Percentiles rank a stretch among this genome's conserved stretches.
These are phyloP conservation scores for Blastobotrys capitulatus DNA, from an alignment of 1,139 yeast genomes.

Conservation along the genomic window DNA sequence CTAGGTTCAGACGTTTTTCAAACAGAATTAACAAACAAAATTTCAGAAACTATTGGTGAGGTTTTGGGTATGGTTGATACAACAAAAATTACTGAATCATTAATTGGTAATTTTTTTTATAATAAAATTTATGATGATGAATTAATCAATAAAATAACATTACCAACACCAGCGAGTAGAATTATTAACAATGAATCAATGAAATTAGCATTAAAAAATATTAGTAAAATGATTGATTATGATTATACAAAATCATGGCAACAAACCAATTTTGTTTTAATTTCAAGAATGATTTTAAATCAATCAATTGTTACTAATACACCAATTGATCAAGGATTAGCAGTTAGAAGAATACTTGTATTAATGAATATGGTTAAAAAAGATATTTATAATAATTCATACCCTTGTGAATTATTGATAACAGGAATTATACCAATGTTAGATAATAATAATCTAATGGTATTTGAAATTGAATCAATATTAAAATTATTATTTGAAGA, in stretches of 20 bases:
- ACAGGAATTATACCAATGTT: slow-evolving; percentile 13
- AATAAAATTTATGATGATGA: background rate
- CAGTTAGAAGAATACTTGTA: slow-evolving; percentile 12
- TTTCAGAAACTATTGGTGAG: slow-evolving; percentile 9
- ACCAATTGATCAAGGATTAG: slow-evolving; percentile 10
- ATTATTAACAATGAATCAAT: background rate
- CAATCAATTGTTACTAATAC: background rate
- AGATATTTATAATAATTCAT: slow-evolving; percentile 7
- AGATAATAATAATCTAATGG: background rate
- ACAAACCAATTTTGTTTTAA: background rate
- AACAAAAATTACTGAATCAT: background rate
- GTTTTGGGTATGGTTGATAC: slow-evolving; percentile 7
- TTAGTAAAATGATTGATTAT: background rate
- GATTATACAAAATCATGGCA: background rate
- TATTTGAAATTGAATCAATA: slow-evolving; percentile 7
- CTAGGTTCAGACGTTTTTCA: background rate
- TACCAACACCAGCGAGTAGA: too few relatives aligned
- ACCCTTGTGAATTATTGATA: slow-evolving; percentile 14
- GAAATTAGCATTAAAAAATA: background rate
- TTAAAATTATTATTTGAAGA: slow-evolving; percentile 11
- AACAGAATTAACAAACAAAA: background rate
- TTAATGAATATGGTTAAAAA: slow-evolving; percentile 3
- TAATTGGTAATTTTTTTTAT: background rate
- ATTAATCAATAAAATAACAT: too few relatives aligned
- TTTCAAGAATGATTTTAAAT: slow-evolving; percentile 2